Base-by-base conservation (phyloP, 2,329 filamentous ascomycete genomes). In the Epichloe gansuensis region DNA sequence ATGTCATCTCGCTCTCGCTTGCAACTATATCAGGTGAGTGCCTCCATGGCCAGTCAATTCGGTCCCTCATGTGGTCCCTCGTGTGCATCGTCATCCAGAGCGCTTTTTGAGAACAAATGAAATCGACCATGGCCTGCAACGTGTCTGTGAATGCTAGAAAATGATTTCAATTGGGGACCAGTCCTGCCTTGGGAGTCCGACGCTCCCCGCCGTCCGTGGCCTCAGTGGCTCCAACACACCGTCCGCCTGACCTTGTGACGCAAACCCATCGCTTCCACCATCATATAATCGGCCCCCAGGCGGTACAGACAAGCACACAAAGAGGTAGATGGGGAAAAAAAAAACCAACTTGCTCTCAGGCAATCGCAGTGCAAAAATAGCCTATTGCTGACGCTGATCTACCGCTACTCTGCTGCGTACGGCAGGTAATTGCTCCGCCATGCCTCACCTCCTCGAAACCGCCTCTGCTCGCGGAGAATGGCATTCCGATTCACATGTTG, bases 171-270 rank as follows among this genome's bases (percentile, higher is more conserved):
- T 43, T 43, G 41, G 41, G n/a, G n/a, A n/a, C 21, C 41, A 43
- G 3, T 1, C n/a, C 41, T 23, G 41, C 15, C 34, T 31, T 25
- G n/a, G 13, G 11, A 31, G 15, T n/a, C 34, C 23, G 35, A 34
- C 31, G 21, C 42, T 11, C 21, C 21, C 35, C 49, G 49, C 49
- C 49, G 52, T 48, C 49, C 49, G 52, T 48, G 51, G 36, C 46
- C 35, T 17, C 51, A 53, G 49, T 55, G 55, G 53, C 38, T 52
- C 55, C 55, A 55, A 40, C 55, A 42, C 55, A 56, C 50, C 53
- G 50, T 46, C 51, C 53, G 51, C 51, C 53, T 57, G 55, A 57
- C 55, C 55, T 40, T 17, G 55, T 52, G 53, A 55, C 49, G 51
- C 51, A 50, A 50, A 23, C 13, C 39, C 36, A 35, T 39, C 49